Evolutionary conservation across 768 basidiomycete genomes (phyloP).

Genomic region (Collybia mongolica): DNA sequence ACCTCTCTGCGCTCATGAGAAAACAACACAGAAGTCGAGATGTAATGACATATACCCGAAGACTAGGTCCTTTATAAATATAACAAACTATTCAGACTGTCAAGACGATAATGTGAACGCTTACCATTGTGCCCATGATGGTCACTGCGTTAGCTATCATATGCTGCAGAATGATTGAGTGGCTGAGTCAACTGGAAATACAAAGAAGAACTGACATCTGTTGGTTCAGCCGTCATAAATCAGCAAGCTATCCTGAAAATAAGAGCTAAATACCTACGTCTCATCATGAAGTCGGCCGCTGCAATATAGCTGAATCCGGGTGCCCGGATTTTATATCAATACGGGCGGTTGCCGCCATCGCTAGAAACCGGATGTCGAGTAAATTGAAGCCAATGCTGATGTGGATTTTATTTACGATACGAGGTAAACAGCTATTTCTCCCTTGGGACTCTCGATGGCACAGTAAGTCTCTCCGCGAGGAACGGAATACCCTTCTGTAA

Average conservation of each 20-base stretch:
- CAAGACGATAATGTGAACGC: constrained; percentile 18
- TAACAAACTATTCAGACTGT: constrained; percentile 7
- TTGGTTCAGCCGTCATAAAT: constrained; percentile 15
- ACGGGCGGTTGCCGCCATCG: constrained; percentile 94
- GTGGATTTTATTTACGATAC: constrained; percentile 66
- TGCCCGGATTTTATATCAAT: constrained; percentile 95
- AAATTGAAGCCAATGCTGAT: not conserved
- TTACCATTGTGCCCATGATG: constrained; percentile 96
- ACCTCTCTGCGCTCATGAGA: no score
- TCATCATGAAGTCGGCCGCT: constrained; percentile 97
- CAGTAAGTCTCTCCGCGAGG: constrained; percentile 95
- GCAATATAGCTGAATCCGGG: constrained; percentile 96
- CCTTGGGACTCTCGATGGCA: constrained; percentile 98
- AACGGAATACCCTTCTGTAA: constrained; percentile 95
- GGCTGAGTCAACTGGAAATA: constrained; percentile 7
- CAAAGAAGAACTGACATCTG: constrained; percentile 41
- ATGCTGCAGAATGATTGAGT: constrained; percentile 45
- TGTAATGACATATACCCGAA: constrained; percentile 72
- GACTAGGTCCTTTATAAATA: constrained; percentile 67
- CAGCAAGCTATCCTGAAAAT: constrained; percentile 1
- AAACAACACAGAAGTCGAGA: no score
- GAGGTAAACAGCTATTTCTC: constrained; percentile 98
- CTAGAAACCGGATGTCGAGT: constrained; percentile 30
- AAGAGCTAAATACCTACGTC: constrained; percentile 53
- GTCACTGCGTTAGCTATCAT: constrained; percentile 94